Conservation (phyloP, 2,329 filamentous ascomycete genomes). For the Cladosporium oxysporum region DNA sequence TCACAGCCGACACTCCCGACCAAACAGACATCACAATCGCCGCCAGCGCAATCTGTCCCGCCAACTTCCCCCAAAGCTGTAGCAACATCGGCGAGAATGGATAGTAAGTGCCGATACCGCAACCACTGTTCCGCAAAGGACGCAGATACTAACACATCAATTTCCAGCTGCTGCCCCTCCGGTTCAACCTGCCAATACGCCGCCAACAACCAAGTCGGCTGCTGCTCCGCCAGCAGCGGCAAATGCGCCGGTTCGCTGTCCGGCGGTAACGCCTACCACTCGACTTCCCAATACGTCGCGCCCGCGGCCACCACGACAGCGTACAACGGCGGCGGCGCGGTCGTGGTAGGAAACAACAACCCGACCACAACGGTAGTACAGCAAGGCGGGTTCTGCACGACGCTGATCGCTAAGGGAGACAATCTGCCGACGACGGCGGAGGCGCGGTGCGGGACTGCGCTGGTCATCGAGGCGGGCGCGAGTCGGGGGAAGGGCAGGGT, state of each 20-base stretch:
- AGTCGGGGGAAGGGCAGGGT: slow-evolving; percentile 13
- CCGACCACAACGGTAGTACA: slow-evolving; percentile 27
- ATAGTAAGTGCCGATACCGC: slow-evolving; percentile 39
- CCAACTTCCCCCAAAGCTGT: slow-evolving; percentile 44
- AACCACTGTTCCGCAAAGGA: not conserved
- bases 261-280: slow-evolving; percentile 26
- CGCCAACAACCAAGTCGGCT: slow-evolving; percentile 35
- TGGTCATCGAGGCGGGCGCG: slow-evolving; percentile 32
- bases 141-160: not conserved
- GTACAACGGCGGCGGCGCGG: slow-evolving; percentile 1
- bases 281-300: slow-evolving; percentile 22
- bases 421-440: slow-evolving; percentile 36
- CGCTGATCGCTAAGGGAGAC: slow-evolving; percentile 36
- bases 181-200: slow-evolving; percentile 35
- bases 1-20: slow-evolving; percentile 26
- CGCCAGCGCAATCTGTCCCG: slow-evolving; percentile 39
- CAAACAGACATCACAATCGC: slow-evolving; percentile 28
- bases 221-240: slow-evolving; percentile 37
- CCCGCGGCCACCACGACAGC: slow-evolving; percentile 23
- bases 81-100: slow-evolving; percentile 43
- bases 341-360: slow-evolving; percentile 22
- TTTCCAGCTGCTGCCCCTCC: slow-evolving; percentile 37
- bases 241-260: slow-evolving; percentile 31
- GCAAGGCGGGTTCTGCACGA: slow-evolving; percentile 37
- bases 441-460: slow-evolving; percentile 39